These are phyloP conservation scores for Sanghuangporus weigelae DNA, from an alignment of 1,284 basidiomycete species.

Conservation along the genomic window DNA sequence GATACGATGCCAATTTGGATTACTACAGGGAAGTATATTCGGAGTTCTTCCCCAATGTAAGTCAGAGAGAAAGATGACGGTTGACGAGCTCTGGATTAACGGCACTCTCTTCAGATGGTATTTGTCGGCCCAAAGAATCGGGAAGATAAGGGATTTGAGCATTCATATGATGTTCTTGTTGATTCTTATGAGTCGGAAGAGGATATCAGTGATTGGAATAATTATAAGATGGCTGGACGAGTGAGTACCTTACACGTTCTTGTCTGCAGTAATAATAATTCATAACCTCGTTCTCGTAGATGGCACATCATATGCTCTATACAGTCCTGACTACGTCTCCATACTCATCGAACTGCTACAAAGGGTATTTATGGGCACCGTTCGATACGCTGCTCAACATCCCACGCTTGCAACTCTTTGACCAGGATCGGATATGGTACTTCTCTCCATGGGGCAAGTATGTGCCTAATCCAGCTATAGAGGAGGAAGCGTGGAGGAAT, in stretches of 20 bases:
- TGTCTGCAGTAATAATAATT: neutral
- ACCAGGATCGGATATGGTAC: slow-evolving; percentile 43
- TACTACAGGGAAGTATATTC: slow-evolving; percentile 41
- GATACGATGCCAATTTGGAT: slow-evolving; percentile 43
- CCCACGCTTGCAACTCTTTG: slow-evolving; percentile 41
- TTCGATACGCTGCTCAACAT: slow-evolving; percentile 47
- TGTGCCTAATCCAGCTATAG: slow-evolving; percentile 35
- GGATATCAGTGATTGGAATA: slow-evolving; percentile 31
- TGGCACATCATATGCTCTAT: slow-evolving; percentile 51
- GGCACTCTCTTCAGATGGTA: slow-evolving; percentile 32
- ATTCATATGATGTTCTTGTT: slow-evolving; percentile 46
- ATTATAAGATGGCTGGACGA: slow-evolving; percentile 42
- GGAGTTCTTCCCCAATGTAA: slow-evolving; percentile 45
- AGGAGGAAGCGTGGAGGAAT: slow-evolving; percentile 22
- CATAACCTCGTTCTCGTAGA: slow-evolving; percentile 22
- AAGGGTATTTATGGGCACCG: slow-evolving; percentile 47
- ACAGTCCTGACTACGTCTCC: slow-evolving; percentile 37
- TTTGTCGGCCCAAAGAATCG: slow-evolving; percentile 43
- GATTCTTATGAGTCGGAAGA: slow-evolving; percentile 42
- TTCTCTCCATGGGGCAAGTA: slow-evolving; percentile 42
- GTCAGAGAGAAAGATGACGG: slow-evolving; percentile 16
- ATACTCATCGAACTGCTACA: slow-evolving; percentile 32
- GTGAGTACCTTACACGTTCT: slow-evolving; percentile 24
- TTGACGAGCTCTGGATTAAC: neutral
- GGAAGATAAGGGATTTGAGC: slow-evolving; percentile 43